Evolutionary conservation across 352 stramenopile genomes (phyloP).

Genomic region (Phytophthora lateralis): DNA sequence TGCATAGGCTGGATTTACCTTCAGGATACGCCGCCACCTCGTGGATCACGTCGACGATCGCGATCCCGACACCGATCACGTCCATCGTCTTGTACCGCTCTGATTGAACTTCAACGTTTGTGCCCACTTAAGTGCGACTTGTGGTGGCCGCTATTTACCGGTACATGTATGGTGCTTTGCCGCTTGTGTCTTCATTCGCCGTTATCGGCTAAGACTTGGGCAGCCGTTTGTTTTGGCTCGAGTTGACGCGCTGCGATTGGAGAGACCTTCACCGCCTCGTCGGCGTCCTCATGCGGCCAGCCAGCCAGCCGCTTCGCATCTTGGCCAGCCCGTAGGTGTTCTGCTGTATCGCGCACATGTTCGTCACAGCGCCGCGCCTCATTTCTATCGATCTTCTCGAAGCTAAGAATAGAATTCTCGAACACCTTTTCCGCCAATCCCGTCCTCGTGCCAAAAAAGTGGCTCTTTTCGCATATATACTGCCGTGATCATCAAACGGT

Average conservation of each 20-base stretch:
- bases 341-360: conserved; percentile 7
- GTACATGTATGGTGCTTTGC: background rate
- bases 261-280: conserved; percentile 14
- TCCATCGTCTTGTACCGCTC: conserved; percentile 29
- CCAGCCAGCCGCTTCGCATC: conserved; percentile 6
- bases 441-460: conserved; percentile 18
- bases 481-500: conserved; percentile 33
- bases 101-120: conserved; percentile 30
- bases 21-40: conserved; percentile 57
- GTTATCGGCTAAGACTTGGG: conserved; percentile 1
- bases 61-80: conserved; percentile 72
- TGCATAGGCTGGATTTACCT: conserved; percentile 32
- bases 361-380: conserved; percentile 1
- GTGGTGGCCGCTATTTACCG: too few species aligned
- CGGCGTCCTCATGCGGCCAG: conserved; percentile 1
- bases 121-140: conserved; percentile 15
- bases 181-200: conserved; percentile 1
- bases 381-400: conserved; percentile 25
- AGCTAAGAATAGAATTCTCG: conserved; percentile 32
- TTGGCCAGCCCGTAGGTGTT: background rate
- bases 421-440: conserved; percentile 23
- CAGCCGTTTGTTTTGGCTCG: background rate
- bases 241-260: conserved; percentile 25
- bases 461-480: conserved; percentile 15
- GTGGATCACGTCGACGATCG: conserved; percentile 68